A percentile compares a stretch with the other conserved stretches of the same genome.
These are phyloP conservation scores for Naganishia liquefaciens DNA, from an alignment of 1,284 basidiomycete species.

Conservation along the genomic window DNA sequence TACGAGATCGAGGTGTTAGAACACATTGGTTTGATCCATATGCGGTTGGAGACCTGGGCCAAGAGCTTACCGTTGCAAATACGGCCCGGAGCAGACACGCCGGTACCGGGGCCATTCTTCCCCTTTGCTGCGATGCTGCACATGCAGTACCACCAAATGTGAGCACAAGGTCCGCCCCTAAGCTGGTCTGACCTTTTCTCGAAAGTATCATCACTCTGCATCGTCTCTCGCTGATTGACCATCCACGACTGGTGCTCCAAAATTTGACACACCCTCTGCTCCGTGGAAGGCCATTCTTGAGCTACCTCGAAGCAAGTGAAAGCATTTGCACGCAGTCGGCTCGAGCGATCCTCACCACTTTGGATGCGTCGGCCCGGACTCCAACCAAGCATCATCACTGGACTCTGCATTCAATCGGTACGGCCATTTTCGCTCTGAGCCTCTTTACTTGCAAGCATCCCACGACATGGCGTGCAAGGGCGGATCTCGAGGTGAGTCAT, in stretches of 20 bases:
- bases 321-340: constrained; percentile 20
- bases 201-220: constrained; percentile 12
- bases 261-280: constrained; percentile 10
- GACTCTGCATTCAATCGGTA: constrained; percentile 11
- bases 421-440: constrained; percentile 16
- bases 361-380: constrained; percentile 13
- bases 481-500: constrained; percentile 18
- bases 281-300: constrained; percentile 3
- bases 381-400: neutral
- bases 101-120: constrained; percentile 16
- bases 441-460: constrained; percentile 21
- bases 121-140: constrained; percentile 18
- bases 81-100: constrained; percentile 14
- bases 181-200: neutral
- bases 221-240: constrained; percentile 14
- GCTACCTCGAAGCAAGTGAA: constrained; percentile 18
- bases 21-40: constrained; percentile 14
- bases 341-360: constrained; percentile 7
- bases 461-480: constrained; percentile 12
- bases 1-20: constrained; percentile 22
- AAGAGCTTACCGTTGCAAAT: constrained; percentile 13
- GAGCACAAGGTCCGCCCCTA: neutral
- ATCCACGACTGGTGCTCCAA: constrained; percentile 10
- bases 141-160: constrained; percentile 23
- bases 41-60: constrained; percentile 17